These are phyloP conservation scores for Solanum chilense DNA, from an alignment of 257 asterid genomes.

Conservation along the genomic window DNA sequence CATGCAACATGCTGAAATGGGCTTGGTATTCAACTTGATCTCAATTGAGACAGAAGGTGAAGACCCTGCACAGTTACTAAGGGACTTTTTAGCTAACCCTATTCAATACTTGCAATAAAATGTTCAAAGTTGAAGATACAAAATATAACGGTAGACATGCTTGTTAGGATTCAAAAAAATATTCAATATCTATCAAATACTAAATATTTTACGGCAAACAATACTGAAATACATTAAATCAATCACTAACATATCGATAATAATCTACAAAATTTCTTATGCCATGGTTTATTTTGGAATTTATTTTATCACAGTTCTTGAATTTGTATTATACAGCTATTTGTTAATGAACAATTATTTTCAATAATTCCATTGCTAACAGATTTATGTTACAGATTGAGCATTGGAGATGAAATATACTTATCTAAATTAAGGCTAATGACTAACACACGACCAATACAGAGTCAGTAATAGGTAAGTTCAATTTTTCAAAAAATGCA, in stretches of 20 bases:
- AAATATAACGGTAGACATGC: background rate
- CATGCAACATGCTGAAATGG: background rate
- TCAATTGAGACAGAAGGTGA: background rate
- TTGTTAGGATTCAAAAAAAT: background rate
- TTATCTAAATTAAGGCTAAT: background rate
- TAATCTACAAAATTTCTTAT: background rate
- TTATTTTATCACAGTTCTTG: background rate
- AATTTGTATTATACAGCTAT: background rate
- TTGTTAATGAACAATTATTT: background rate
- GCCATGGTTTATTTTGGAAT: background rate
- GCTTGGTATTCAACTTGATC: background rate
- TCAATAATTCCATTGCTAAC: background rate
- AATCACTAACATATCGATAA: background rate
- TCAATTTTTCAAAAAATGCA: background rate
- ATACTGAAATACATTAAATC: background rate
- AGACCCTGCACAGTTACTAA: background rate
- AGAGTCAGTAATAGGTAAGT: background rate
- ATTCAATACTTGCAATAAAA: background rate
- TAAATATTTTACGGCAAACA: background rate
- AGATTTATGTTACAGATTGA: background rate
- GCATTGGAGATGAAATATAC: background rate
- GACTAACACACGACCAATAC: background rate
- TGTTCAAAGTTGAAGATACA: background rate
- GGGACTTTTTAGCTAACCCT: background rate
- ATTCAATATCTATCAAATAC: background rate